Conservation (phyloP, 192 early-diverging fungal genomes). For the Rhizoclosmatium sp. region DNA sequence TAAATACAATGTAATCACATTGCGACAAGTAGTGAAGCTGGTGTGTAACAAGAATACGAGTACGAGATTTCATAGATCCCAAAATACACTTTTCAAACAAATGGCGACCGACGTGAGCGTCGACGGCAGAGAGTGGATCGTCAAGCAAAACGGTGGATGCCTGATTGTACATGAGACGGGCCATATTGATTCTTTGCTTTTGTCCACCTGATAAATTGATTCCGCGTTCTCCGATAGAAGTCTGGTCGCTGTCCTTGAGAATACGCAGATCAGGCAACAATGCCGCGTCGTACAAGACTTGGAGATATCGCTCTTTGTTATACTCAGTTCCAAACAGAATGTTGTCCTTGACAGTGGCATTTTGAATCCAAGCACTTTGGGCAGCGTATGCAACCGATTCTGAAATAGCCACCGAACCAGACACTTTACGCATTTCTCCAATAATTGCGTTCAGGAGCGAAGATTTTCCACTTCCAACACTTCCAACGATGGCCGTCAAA, state of each 20-base stretch:
- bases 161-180: constrained; percentile 68
- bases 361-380: constrained; percentile 54
- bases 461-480: constrained; percentile 73
- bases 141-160: constrained; percentile 53
- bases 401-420: constrained; percentile 68
- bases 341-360: constrained; percentile 78
- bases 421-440: constrained; percentile 44
- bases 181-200: constrained; percentile 69
- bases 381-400: constrained; percentile 54
- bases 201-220: constrained; percentile 78
- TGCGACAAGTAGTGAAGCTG: constrained; percentile 67
- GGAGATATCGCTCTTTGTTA: constrained; percentile 43
- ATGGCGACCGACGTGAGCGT: constrained; percentile 66
- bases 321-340: constrained; percentile 19
- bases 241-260: constrained; percentile 39
- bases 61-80: constrained; percentile 53
- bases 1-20: constrained; percentile 66
- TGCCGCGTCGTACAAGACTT: constrained; percentile 55
- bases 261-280: constrained; percentile 44
- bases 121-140: constrained; percentile 79
- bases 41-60: constrained; percentile 72
- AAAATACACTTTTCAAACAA: constrained; percentile 70
- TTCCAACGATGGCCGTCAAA: constrained; percentile 69
- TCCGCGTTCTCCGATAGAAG: constrained; percentile 48
- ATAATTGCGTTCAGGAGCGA: constrained; percentile 63